Percentiles rank a stretch among this genome's conserved stretches.
Evolutionary conservation across 257 asterid species (phyloP).

Genomic region (Ilex asprella): DNA sequence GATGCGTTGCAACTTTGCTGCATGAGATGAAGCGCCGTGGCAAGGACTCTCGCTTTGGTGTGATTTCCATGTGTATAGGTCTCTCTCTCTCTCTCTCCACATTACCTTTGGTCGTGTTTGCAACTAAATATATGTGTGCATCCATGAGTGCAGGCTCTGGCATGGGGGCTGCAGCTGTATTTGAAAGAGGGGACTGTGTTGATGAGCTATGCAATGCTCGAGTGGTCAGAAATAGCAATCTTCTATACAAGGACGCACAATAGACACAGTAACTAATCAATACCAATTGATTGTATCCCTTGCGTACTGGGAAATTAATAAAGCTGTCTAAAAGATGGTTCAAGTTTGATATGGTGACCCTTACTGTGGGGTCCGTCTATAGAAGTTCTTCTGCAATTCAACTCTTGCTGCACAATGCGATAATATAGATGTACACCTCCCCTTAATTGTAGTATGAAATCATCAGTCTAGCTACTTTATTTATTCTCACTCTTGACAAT

Average conservation of each 20-base stretch:
- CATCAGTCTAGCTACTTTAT: too few relatives aligned
- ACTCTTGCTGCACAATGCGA: too few relatives aligned
- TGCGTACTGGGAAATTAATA: too few relatives aligned
- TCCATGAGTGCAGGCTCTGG: conserved; percentile 57
- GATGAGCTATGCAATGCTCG: conserved; percentile 52
- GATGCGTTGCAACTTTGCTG: conserved; percentile 77
- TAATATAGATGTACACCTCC: too few relatives aligned
- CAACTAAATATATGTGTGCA: not conserved
- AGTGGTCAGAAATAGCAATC: conserved; percentile 14
- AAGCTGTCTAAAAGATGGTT: too few relatives aligned
- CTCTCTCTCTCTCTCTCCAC: not conserved
- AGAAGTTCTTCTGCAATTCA: too few relatives aligned
- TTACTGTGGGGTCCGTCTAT: too few relatives aligned
- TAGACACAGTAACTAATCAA: not conserved
- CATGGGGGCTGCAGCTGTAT: conserved; percentile 97
- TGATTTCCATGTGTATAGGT: conserved; percentile 97
- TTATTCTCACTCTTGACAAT: too few relatives aligned
- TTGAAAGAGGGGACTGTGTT: conserved; percentile 74
- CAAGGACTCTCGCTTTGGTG: conserved; percentile 78
- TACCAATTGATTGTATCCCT: not conserved
- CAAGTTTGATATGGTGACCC: too few relatives aligned
- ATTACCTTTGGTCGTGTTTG: not conserved
- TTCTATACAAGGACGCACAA: conserved; percentile 37
- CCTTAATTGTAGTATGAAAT: too few relatives aligned
- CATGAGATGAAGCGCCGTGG: conserved; percentile 95